Evolutionary conservation across 345 rosid species (phyloP).

Genomic region (Firmiana major): DNA sequence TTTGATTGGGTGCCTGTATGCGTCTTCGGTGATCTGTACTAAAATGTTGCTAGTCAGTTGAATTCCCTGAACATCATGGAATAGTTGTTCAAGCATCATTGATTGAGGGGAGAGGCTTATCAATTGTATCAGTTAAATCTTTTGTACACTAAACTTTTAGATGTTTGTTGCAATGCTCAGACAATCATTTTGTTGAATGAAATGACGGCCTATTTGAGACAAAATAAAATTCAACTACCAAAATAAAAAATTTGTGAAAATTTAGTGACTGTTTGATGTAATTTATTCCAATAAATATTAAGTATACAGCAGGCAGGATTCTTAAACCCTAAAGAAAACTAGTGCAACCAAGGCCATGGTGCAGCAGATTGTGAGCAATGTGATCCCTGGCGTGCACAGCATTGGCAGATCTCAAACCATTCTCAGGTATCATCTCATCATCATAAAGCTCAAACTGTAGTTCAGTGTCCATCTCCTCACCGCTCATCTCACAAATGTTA

Average conservation of each 20-base stretch:
- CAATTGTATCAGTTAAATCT: background rate
- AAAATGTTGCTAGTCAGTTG: background rate
- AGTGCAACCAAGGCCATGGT: conserved; percentile 45
- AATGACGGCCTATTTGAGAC: too few species aligned
- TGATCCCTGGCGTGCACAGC: conserved; percentile 42
- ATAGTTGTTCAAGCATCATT: conserved; percentile 4
- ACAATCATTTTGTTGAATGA: background rate
- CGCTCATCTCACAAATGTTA: conserved; percentile 42
- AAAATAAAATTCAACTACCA: too few species aligned
- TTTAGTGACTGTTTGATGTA: too few species aligned
- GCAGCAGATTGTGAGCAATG: conserved; percentile 50
- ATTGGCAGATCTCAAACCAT: conserved; percentile 22
- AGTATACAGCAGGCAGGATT: too few species aligned
- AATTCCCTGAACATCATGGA: background rate
- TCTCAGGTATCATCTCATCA: conserved; percentile 43
- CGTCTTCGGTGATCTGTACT: background rate
- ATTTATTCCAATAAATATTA: too few species aligned
- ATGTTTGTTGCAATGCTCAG: background rate
- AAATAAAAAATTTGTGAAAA: too few species aligned
- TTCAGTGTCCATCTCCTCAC: conserved; percentile 31
- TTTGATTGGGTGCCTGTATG: background rate
- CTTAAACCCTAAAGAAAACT: conserved; percentile 24
- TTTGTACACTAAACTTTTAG: background rate
- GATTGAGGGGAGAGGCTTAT: background rate
- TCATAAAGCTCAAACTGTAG: conserved; percentile 32